phyloP scores from a whole-genome alignment of 768 basidiomycete genomes.

The Boletus eberwhitei region DNA sequence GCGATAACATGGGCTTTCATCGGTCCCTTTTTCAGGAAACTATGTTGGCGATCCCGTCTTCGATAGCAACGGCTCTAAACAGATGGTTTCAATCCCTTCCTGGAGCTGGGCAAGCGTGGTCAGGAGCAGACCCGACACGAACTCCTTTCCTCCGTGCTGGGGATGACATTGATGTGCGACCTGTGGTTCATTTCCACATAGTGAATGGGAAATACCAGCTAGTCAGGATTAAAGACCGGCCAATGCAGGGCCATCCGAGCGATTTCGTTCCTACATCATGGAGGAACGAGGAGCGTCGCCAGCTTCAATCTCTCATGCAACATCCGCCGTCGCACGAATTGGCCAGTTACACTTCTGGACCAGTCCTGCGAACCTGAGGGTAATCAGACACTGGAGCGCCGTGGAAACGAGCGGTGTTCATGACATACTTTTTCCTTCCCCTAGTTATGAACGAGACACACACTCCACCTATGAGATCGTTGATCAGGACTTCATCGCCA shows the following conservation, averaged over 20 bases:
- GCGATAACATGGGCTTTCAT: conserved; percentile 5
- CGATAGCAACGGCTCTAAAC: not conserved
- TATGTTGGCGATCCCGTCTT: not conserved
- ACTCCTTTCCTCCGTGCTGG: not conserved
- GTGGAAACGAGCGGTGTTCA: too few species aligned
- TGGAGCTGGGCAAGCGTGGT: conserved; percentile 20
- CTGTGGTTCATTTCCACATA: conserved; percentile 6
- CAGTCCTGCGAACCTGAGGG: too few species aligned
- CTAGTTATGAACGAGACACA: too few species aligned
- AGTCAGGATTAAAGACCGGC: not conserved
- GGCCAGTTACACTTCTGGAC: too few species aligned
- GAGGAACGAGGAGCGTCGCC: not conserved
- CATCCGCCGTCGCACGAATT: not conserved
- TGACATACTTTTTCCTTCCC: too few species aligned
- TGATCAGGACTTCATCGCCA: too few species aligned
- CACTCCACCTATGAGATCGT: too few species aligned
- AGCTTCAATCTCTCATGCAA: not conserved
- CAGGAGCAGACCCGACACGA: not conserved
- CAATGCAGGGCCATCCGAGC: not conserved
- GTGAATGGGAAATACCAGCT: not conserved
- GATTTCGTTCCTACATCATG: not conserved
- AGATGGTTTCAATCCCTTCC: conserved; percentile 11
- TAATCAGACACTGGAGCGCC: too few species aligned
- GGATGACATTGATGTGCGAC: not conserved
- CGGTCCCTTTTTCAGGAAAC: conserved; percentile 1